Evolutionary conservation across 345 rosid genomes (phyloP), one percentile per base, ranked within the genome.

Genomic region (Eucalyptus rudis): DNA sequence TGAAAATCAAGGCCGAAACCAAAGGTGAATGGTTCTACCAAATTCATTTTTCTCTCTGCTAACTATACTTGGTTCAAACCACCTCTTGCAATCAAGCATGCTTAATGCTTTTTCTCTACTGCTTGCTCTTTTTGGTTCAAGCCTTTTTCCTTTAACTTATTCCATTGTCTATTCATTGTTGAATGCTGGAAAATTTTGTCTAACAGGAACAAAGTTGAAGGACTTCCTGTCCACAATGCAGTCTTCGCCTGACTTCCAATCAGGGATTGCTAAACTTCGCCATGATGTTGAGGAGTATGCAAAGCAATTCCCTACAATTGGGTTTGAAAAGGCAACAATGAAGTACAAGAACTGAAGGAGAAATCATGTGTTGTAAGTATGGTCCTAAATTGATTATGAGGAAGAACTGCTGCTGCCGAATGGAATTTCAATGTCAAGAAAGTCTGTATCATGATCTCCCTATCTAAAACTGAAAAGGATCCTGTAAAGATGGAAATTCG

Each of bases 251-350:
- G 44, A 90, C 87, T 90, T 94, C 86, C 97, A 96, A 90, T 94
- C 99, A 2, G 97, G 95, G 94, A 93, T 96, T 44, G 89, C 92
- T 27, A 96, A 95, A 88, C 95, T 98, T 88, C 96, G 97, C 80
- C 93, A 86, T 3, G 91, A 94, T 68, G 99, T 98, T 17, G 99
- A 97, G 92, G 96, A 93, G 92, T 98, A 92, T 56, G 99, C 99
- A 29, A 98, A 98, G 91, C 99, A 96, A 90, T 98, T 98, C 93
- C 99, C 99, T 50, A 97, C 99, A 76, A 94, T 98, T 36, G 99
- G 99, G 24, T 98, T 98, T 88, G 99, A 96, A 76, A 98, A 98
- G 91, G 96, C 92, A 93, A 94, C 99, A 91, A 98, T 98, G 99
- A 98, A 98, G 93, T 97, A 97, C 96, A 96, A 97, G 93, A 96